Base-by-base conservation (phyloP, 495 filamentous ascomycete species). In the Penicillium coprophilum region DNA sequence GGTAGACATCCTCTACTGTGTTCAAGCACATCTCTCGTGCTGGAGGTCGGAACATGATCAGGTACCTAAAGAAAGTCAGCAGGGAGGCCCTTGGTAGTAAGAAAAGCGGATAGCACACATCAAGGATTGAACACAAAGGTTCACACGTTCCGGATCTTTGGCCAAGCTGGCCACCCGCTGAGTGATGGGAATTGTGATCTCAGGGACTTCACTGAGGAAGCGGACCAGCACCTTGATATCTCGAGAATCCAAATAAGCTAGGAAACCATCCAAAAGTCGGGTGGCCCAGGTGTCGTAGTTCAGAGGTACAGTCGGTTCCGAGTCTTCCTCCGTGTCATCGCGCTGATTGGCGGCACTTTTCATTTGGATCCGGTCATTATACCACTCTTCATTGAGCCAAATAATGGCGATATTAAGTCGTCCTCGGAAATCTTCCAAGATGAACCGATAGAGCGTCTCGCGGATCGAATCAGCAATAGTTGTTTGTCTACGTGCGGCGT, bases 331-430 rank as follows among this genome's bases (percentile, higher is more conserved):
- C n/a, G 67, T 63, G 4, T 75, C 73, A 9, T 66, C 61, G 19
- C 75, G 74, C 20, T 68, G 65, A 8, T 64, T 56, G 8, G 71
- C 64, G 43, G 77, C 73, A 44, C 65, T 62, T 34, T 71, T 66
- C 69, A 80, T 72, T 56, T 82, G 81, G 23, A 96, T 71, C 38
- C 83, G 83, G 68, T 96, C 95, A 65, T 91, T 94, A 73, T 96
- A 97, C 93, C 93, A 99, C 72, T 99, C 94, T 70, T 99, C 94
- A 63, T 87, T 92, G 24, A 97, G 77, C 94, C 94, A 99, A 17
- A 85, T 82, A 50, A 96, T 87, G 3, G 90, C 92, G 34, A 91
- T 80, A 53, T 91, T 91, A 53, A 97, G 89, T 21, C 93, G 85
- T 38, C 81, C 84, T 32, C 92, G 82, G 71, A 95, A 99, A 71